Evolutionary conservation across 352 stramenopile genomes (phyloP), one percentile per base, ranked within the genome.

Genomic region (Pythium guiyangense): DNA sequence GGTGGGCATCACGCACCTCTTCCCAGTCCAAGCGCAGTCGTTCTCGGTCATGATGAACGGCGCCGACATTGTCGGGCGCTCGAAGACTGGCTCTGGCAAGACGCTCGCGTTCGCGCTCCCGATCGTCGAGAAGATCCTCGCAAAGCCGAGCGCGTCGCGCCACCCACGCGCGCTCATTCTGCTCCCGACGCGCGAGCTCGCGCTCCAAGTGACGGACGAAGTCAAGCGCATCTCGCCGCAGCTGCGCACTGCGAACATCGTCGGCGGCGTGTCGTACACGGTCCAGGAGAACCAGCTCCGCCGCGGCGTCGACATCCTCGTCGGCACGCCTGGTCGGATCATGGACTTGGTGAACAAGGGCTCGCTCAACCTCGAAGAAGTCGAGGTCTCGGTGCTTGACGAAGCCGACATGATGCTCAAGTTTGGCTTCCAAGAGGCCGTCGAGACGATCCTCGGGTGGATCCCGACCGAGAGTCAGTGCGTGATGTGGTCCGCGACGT

Each of bases 361-460:
- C 37, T 91, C 84, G 42, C 74, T 99, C 2, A 77, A 91, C 59
- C 79, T 99, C 6, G 87, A 86, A n/a, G 55, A 80, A 9, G 78
- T 98, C 11, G 75, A 94, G 49, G 90, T 96, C 49, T 75, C 96
- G 6, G 91, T 99, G 31, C 79, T 99, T 27, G 96, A 99, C 57
- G 96, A 99, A 71, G 96, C 96, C 29, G 96, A 99, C 70, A 97
- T 98, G 87, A 99, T 99, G 96, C 84, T 99, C 49, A 98, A 98
- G 77, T 98, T 99, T 79, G 96, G 96, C 37, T 99, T 99, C 73
- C 92, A 98, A 51, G 96, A 99, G 50, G 94, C 98, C 37, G 94
- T 99, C 18, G 94, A 98, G 79, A 86, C 87, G 14, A 98, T 99
- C 63, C 78, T 99, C 48, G 73, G 69, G 34, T 85, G 76, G 70